Base-by-base conservation (phyloP, 2,329 filamentous ascomycete genomes). In the Fusarium mangiferae region DNA sequence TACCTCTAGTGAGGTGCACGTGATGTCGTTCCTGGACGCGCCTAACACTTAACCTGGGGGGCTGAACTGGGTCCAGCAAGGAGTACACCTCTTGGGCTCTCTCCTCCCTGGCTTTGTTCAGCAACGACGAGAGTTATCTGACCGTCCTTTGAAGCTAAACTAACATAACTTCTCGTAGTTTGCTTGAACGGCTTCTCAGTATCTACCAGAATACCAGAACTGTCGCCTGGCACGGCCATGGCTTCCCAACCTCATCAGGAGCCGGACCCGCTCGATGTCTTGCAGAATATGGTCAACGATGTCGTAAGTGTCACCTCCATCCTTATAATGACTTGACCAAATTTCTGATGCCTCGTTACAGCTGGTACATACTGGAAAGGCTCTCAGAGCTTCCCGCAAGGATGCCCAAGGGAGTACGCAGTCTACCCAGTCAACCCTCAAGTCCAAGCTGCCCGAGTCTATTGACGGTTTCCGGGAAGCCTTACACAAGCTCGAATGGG, bases 301-400 rank as follows among this genome's bases (percentile, higher is more conserved):
- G 85, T 88, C 73, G 89, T 90, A 79, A 80, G 88, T 81, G 38
- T 56, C 42, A 44, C 39, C 57, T 52, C 35, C 35, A 45, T 26
- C 14, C 49, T 36, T 52, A 54, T 24, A 38, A 70, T 54, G 28
- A 26, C 24, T 48, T 36, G 38, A 35, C n/a, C 51, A 41, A 24
- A 33, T 66, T 36, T 59, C 73, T 71, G 26, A 73, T 52, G 17
- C 20, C 55, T 45, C 33, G 17, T 33, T 36, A 39, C 44, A 91
- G 89, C 85, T 91, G 33, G 83, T 91, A 20, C 87, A 90, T 78
- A 88, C 87, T 5, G 89, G 88, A 22, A 91, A 89, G 77, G 87
- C 88, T 24, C 81, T 91, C 18, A 87, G 84, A 55, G 81, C 85
- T 4, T 85, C 85, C 42, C 81, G 82, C 36, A 86, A 84, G 72